A percentile compares a stretch with the other conserved stretches of the same genome.
phyloP scores from a whole-genome alignment of 345 rosid genomes.

The Abelmoschus esculentus region DNA sequence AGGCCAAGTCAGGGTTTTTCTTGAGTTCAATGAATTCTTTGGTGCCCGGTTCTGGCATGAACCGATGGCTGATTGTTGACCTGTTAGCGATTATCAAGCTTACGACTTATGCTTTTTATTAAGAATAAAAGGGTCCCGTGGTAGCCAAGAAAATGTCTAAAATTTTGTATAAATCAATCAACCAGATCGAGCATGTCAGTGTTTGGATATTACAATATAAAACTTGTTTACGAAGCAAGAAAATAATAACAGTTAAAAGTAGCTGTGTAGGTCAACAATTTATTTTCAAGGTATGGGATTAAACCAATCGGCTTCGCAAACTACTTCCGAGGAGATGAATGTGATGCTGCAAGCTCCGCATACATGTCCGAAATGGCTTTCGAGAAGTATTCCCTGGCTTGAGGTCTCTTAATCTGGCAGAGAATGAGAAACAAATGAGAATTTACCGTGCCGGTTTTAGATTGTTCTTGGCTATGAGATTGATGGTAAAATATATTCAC shows the following conservation, averaged over 20 bases:
- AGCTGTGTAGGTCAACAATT: neutral
- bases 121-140: neutral
- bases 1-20: too few species aligned
- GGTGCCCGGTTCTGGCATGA: too few species aligned
- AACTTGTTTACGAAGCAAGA: neutral
- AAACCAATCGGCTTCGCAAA: neutral
- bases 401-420: constrained; percentile 69
- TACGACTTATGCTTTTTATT: neutral
- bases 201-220: neutral
- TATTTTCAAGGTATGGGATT: constrained; percentile 2
- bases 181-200: neutral
- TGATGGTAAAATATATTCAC: constrained; percentile 1
- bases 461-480: neutral
- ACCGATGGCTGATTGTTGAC: too few species aligned
- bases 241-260: neutral
- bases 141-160: neutral
- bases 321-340: constrained; percentile 30
- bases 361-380: constrained; percentile 49
- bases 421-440: neutral
- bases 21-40: too few species aligned
- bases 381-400: constrained; percentile 71
- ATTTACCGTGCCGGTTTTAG: neutral
- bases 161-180: neutral
- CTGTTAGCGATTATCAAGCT: neutral
- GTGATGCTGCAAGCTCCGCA: constrained; percentile 38